Base-by-base conservation (phyloP, 345 rosid species). In the Hirschfeldia incana region DNA sequence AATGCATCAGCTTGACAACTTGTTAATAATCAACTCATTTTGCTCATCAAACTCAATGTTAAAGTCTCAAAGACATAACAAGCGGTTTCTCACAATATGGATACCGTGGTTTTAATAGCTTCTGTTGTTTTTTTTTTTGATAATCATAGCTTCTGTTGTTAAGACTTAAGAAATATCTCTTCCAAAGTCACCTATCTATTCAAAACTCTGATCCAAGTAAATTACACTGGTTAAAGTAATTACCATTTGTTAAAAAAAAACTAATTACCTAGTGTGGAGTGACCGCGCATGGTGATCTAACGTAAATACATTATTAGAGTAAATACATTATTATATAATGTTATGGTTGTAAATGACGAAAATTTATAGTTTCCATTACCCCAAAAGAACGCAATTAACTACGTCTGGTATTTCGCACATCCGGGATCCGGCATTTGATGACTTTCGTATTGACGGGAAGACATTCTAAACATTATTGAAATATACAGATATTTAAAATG, bases 1-100 rank as follows among this genome's bases (percentile, higher is more conserved):
- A 55, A 78, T 42, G 51, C 67, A 71, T 36, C 76, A 71, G 65
- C 76, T 78, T 71, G 81, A 65, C 81, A 71, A 71, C 72, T 78
- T 39, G 81, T 33, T 33, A 71, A 55, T 70, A 70, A 64, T 76
- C 34, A 60, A 46, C 51, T 62, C n/a, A 78, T 74, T 82, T 44
- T 69, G 36, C 59, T 67, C 33, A 61, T 76, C 36, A 32, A 32
- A 27, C 51, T 42, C 61, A 21, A 30, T 44, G 32, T 27, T 27
- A 27, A 27, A 10, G 32, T 27, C 33, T 58, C 36, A n/a, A 46
- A 30, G 58, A 15, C 17, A 55, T 27, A 57, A 37, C 8, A 55
- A 75, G 42, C 30, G 30, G 66, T 57, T 75, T 37, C 29, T 37
- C 57, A 75, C 21, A 15, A 66, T 66, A 17, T 13, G 37, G 17